phyloP scores from a whole-genome alignment of 2,329 filamentous ascomycete species.

The Cladobotryum mycophilum region DNA sequence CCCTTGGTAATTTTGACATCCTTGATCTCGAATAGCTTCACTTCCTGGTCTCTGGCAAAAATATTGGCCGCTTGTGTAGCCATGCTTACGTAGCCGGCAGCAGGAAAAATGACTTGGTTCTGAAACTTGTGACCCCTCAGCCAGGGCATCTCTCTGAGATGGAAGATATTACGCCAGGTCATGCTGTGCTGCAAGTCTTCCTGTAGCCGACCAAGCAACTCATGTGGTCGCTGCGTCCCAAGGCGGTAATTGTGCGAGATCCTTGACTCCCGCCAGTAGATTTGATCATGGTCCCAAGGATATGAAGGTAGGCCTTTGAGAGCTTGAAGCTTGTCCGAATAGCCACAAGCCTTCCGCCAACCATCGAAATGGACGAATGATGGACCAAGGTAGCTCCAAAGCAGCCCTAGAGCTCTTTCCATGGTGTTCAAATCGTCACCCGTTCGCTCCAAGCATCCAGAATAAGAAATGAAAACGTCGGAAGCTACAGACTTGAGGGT shows the following conservation, averaged over 20 bases:
- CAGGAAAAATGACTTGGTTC: constrained; percentile 3
- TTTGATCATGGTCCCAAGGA: constrained; percentile 30
- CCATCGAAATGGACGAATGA: constrained; percentile 1
- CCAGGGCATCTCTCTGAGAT: not conserved
- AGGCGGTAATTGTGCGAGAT: constrained; percentile 19
- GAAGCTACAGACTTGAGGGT: constrained; percentile 19
- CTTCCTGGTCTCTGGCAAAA: not conserved
- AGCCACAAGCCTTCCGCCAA: not conserved
- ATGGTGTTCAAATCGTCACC: constrained; percentile 14
- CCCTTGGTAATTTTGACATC: not conserved
- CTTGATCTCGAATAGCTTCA: not conserved
- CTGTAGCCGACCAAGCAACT: not conserved
- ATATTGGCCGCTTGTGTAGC: constrained; percentile 1
- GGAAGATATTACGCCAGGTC: not conserved
- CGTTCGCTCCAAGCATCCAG: constrained; percentile 13
- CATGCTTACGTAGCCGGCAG: constrained; percentile 5
- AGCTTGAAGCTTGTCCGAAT: not conserved
- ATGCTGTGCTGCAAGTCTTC: not conserved
- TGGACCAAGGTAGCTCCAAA: constrained; percentile 12
- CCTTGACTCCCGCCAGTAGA: constrained; percentile 27
- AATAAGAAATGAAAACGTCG: constrained; percentile 11
- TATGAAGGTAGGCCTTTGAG: constrained; percentile 29
- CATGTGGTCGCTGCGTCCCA: constrained; percentile 8
- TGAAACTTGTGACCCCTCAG: constrained; percentile 2
- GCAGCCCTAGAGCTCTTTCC: constrained; percentile 12